A percentile compares a stretch with the other conserved stretches of the same genome.
phyloP scores from a whole-genome alignment of 2,329 filamentous ascomycete species.

The Apiospora aurea region DNA sequence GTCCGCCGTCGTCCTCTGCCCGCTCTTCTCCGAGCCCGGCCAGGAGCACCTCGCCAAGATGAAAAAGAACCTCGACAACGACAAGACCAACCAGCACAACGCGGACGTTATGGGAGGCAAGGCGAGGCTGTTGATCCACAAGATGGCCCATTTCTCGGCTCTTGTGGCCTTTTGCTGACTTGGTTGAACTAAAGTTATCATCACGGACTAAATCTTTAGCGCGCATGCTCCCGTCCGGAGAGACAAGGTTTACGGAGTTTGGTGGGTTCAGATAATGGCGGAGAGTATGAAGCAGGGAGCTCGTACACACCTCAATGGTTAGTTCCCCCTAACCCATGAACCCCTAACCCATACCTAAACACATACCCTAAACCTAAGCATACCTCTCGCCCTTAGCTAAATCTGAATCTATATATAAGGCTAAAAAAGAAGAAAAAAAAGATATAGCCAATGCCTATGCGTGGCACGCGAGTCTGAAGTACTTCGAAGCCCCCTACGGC shows the following conservation, averaged over 20 bases:
- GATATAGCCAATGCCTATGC: background rate
- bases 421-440: too few species aligned
- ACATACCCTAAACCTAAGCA: too few species aligned
- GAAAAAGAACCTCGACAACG: background rate
- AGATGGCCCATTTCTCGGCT: background rate
- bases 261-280: background rate
- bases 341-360: background rate
- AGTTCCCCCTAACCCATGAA: background rate
- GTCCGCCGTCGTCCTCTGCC: background rate
- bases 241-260: background rate
- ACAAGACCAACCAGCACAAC: background rate
- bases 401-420: too few species aligned
- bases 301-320: background rate
- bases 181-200: background rate
- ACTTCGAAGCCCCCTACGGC: background rate
- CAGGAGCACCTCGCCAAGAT: background rate
- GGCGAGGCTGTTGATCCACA: background rate
- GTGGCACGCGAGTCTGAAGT: background rate
- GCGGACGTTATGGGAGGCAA: background rate
- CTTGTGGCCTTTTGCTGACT: background rate
- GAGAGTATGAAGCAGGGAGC: background rate
- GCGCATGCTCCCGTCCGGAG: background rate
- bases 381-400: too few species aligned
- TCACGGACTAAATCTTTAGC: background rate
- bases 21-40: background rate